Evolutionary conservation across 225 moss, liverwort and hornwort species (phyloP).

Genomic region (Polytrichum formosum): DNA sequence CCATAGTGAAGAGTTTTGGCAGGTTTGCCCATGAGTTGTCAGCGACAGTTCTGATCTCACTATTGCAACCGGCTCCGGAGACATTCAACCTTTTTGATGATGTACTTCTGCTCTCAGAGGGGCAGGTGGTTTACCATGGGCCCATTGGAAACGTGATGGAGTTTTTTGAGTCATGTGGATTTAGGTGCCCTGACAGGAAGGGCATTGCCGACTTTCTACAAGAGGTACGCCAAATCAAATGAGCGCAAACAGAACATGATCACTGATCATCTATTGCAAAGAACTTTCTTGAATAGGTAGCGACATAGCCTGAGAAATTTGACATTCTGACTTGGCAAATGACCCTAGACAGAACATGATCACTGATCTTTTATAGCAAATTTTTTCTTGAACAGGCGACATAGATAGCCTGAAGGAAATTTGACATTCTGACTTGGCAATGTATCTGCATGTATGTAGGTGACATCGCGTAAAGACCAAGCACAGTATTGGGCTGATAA

Average conservation of each 20-base stretch:
- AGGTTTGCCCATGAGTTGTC: slow-evolving; percentile 47
- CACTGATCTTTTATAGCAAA: too few relatives aligned
- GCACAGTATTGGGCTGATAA: slow-evolving; percentile 79
- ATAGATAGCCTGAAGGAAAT: too few relatives aligned
- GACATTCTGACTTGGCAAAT: too few relatives aligned
- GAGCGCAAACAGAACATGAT: too few relatives aligned
- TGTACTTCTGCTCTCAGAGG: slow-evolving; percentile 63
- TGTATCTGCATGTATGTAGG: slow-evolving; percentile 15
- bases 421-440: neutral
- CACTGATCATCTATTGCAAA: too few relatives aligned
- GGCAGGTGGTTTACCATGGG: slow-evolving; percentile 71
- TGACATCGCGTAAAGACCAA: slow-evolving; percentile 86
- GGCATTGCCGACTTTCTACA: slow-evolving; percentile 71
- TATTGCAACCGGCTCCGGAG: slow-evolving; percentile 72
- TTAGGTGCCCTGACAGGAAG: slow-evolving; percentile 62
- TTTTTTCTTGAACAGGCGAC: too few relatives aligned
- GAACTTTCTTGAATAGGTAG: neutral
- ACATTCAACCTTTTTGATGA: slow-evolving; percentile 69
- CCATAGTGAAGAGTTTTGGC: slow-evolving; percentile 49
- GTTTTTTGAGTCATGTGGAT: slow-evolving; percentile 67
- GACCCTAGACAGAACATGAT: too few relatives aligned
- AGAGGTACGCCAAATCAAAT: slow-evolving; percentile 30
- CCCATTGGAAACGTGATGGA: slow-evolving; percentile 40
- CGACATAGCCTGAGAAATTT: too few relatives aligned
- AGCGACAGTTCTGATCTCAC: slow-evolving; percentile 48